Evolutionary conservation across 805 yeast genomes (phyloP).

Genomic region (Alloascoidea africana): DNA sequence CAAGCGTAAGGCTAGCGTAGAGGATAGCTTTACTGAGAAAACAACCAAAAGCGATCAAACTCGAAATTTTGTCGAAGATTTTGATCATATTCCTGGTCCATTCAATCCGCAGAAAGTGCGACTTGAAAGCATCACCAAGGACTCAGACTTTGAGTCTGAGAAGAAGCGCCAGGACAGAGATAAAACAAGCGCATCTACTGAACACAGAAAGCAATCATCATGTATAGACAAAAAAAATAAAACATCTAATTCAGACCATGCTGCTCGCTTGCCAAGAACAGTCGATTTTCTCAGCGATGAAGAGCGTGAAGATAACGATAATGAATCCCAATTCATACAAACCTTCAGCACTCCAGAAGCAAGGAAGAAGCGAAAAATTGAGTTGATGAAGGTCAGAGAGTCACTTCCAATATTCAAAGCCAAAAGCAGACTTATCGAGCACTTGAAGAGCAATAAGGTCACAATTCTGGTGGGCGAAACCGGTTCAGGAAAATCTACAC

Average conservation of each 20-base stretch:
- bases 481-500: constrained; percentile 97
- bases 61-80: too few species aligned
- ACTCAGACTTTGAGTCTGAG: too few species aligned
- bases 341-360: not conserved
- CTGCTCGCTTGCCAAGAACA: too few species aligned
- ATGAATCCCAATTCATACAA: not conserved
- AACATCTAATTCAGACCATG: not conserved
- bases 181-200: too few species aligned
- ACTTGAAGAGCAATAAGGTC: constrained; percentile 42
- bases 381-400: constrained; percentile 35
- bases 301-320: not conserved
- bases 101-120: not conserved
- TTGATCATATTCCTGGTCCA: too few species aligned
- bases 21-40: too few species aligned
- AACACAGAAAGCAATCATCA: too few species aligned
- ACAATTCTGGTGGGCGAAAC: constrained; percentile 89
- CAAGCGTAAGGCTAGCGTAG: too few species aligned
- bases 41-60: too few species aligned
- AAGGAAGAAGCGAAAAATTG: constrained; percentile 20
- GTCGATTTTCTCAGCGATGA: not conserved
- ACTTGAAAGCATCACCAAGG: too few species aligned
- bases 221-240: too few species aligned
- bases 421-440: constrained; percentile 42
- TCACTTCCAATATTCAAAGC: constrained; percentile 67
- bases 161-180: too few species aligned